Evolutionary conservation across 257 asterid genomes (phyloP).

Genomic region (Thymus quinquecostatus): DNA sequence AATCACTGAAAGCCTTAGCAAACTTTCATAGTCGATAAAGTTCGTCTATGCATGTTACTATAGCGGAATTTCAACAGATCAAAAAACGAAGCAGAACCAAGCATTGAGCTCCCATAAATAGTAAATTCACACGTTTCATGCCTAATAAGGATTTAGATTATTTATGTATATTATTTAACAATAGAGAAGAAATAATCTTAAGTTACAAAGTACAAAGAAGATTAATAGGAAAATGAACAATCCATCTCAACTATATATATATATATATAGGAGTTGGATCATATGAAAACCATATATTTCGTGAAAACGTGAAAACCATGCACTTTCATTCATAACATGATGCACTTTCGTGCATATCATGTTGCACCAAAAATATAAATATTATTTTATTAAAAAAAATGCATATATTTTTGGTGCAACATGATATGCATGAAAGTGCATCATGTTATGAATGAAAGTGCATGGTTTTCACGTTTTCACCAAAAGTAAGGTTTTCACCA

Average conservation of each 20-base stretch:
- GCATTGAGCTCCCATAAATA: neutral
- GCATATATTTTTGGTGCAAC: too few species aligned
- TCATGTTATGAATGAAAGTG: too few species aligned
- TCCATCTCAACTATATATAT: neutral
- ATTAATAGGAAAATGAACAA: slow-evolving; percentile 4
- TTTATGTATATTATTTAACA: neutral
- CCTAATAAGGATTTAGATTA: neutral
- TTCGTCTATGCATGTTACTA: neutral
- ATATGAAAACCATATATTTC: too few species aligned
- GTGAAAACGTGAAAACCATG: too few species aligned
- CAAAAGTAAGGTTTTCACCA: too few species aligned
- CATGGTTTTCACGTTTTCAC: too few species aligned
- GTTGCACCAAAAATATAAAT: too few species aligned
- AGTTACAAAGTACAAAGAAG: neutral
- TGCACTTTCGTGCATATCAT: too few species aligned
- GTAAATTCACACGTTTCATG: neutral
- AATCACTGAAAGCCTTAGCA: slow-evolving; percentile 4
- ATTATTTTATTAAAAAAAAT: too few species aligned
- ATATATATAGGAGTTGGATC: too few species aligned
- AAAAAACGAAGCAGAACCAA: neutral
- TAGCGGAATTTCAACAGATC: neutral
- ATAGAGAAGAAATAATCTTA: slow-evolving; percentile 4
- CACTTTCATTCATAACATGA: too few species aligned
- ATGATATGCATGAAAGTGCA: too few species aligned
- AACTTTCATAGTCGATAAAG: neutral